phyloP scores from a whole-genome alignment of 1,139 yeast species.

The Yamadazyma sp. region DNA sequence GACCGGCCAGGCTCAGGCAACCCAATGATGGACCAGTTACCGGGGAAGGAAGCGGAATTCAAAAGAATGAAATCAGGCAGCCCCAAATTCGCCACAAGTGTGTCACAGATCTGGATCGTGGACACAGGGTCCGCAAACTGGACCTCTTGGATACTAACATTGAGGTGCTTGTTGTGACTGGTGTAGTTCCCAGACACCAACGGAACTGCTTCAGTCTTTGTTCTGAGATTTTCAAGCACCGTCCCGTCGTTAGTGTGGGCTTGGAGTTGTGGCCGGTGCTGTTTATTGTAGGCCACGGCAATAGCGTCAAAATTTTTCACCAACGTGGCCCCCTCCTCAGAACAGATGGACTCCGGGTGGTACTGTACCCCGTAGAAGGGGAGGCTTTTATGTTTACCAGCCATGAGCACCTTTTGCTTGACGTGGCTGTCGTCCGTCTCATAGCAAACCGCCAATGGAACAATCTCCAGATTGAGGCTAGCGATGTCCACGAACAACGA shows the following conservation, averaged over 20 bases:
- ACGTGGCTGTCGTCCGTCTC: conserved; percentile 31
- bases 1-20: conserved; percentile 56
- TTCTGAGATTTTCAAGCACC: conserved; percentile 3
- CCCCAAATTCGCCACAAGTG: conserved; percentile 18
- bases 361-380: conserved; percentile 96
- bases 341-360: conserved; percentile 95
- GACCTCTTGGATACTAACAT: conserved; percentile 10
- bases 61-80: conserved; percentile 52
- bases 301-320: conserved; percentile 61
- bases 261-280: conserved; percentile 14
- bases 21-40: conserved; percentile 86
- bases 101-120: conserved; percentile 54
- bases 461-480: conserved; percentile 29
- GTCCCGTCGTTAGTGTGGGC: neutral
- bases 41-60: conserved; percentile 78
- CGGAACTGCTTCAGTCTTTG: conserved; percentile 11
- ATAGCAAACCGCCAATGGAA: conserved; percentile 58
- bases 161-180: conserved; percentile 3
- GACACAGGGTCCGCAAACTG: conserved; percentile 13
- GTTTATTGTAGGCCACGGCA: conserved; percentile 43
- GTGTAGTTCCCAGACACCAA: conserved; percentile 8
- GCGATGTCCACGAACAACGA: conserved; percentile 60
- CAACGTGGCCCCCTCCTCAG: conserved; percentile 60
- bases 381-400: conserved; percentile 49
- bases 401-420: conserved; percentile 37